Evolutionary conservation across 768 basidiomycete species (phyloP), one percentile per base, ranked within the genome.

Genomic region (Russula earlei): DNA sequence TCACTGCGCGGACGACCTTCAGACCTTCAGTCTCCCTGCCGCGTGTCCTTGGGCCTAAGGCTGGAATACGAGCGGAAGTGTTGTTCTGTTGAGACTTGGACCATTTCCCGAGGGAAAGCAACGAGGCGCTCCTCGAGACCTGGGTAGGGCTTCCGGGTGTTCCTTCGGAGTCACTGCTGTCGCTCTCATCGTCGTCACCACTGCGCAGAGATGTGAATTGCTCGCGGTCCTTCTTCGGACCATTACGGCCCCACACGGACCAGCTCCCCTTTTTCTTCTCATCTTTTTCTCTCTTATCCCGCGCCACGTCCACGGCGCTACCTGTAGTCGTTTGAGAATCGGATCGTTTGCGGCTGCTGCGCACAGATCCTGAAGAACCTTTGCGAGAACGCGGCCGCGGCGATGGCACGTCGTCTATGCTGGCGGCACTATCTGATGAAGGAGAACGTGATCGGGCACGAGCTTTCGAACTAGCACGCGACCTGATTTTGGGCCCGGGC

Each of bases 1-100:
- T 82, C 61, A 87, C 64, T 0, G 89, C 91, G 43, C 81, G 77
- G 49, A 87, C 85, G 12, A 80, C 47, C 46, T 70, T 73, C 44
- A 55, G 55, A 36, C 52, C 50, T 33, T 62, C 57, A 15, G 10
- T 20, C 38, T 52, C 40, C 4, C 49, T 31, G 22, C 36, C 49
- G 24, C 52, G 45, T 77, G 82, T 65, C 69, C 75, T 78, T 45
- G 52, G 34, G 11, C 54, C 61, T 15, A 48, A 40, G 19, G 56
- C 45, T 11, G 53, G 48, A 44, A 62, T 43, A 42, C 46, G 47
- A 4, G 62, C 34, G 15, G 52, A 49, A 4, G 55, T 10, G 44
- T 41, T 48, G 29, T 20, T 50, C 20, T 55, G 51, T 40, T 55
- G 52, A n/a, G 52, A 41, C 49, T 49, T 60, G 37, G 56, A 22